Base-by-base conservation (phyloP, 2,329 filamentous ascomycete species). In the Alternaria rosae region DNA sequence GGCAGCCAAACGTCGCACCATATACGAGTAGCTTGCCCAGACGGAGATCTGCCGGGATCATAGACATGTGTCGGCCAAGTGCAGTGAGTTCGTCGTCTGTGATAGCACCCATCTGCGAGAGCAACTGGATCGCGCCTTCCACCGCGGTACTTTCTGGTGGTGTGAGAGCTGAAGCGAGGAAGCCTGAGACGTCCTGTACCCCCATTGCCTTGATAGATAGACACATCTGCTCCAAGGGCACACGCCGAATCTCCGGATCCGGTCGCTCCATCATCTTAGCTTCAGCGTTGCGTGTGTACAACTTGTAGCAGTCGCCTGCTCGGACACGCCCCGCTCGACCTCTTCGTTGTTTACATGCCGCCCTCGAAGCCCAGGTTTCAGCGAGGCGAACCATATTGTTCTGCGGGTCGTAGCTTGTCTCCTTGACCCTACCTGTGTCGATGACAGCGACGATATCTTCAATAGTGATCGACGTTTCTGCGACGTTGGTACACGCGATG, bases 391-490 rank as follows among this genome's bases (percentile, higher is more conserved):
- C 91, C 89, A 98, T 97, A 76, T 97, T 97, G 76, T 91, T 97
- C 65, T 91, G 87, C 0, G 93, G 88, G 76, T 98, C 95, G 72
- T 94, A 98, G 76, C 92, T 94, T 0, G 94, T 99, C 79, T 99
- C 94, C 76, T 99, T 99, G 62, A 99, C 95, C 55, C 93, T 90
- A 26, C 95, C 95, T 11, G 91, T 95, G 77, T 99, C 95, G 66
- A 99, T 94, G 47, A 99, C 95, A 3, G 92, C 94, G 3, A 98
- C 92, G 55, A 99, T 92, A 75, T 99, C 95, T 75, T 97, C 94
- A 62, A 99, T 99, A 0, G 95, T 99, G 77, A 99, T 98, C 3
- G 95, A 98, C 0, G 95, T 99, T 78, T 99, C 95, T 2, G 95
- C 95, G 3, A 99, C 94, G 73, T 99, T 99, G 45, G 95, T 99